phyloP scores from a whole-genome alignment of 2,329 filamentous ascomycete species.

The Pezicula radicicola region DNA sequence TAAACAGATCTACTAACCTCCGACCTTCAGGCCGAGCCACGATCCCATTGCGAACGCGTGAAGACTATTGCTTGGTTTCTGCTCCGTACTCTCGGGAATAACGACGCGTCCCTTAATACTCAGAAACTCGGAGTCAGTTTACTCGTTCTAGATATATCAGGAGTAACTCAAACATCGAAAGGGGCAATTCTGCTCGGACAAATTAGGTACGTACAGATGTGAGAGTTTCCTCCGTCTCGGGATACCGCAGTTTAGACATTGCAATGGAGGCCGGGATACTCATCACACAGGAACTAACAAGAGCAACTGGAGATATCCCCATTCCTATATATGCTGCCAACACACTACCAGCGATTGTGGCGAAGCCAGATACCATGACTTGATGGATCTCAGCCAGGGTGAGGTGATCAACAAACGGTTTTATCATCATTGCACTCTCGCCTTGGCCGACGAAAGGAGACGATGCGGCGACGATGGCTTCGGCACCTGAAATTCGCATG shows the following conservation, averaged over 20 bases:
- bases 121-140: too few relatives aligned
- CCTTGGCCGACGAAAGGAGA: constrained; percentile 94
- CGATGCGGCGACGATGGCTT: constrained; percentile 89
- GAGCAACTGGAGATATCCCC: constrained; percentile 78
- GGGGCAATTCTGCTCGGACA: too few relatives aligned
- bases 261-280: constrained; percentile 88
- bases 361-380: constrained; percentile 89
- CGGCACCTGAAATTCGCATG: constrained; percentile 82
- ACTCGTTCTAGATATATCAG: too few relatives aligned
- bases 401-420: constrained; percentile 80
- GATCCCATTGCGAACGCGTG: constrained; percentile 84
- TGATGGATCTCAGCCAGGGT: constrained; percentile 89
- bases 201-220: constrained; percentile 52
- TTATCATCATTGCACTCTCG: constrained; percentile 89
- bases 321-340: constrained; percentile 82
- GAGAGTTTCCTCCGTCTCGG: constrained; percentile 81
- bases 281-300: constrained; percentile 94
- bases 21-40: constrained; percentile 84
- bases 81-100: constrained; percentile 68
- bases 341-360: constrained; percentile 86
- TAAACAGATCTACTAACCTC: constrained; percentile 21
- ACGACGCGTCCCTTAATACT: constrained; percentile 56
- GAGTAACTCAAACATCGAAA: too few relatives aligned
- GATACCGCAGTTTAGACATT: constrained; percentile 85
- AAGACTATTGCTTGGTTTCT: constrained; percentile 74